phyloP scores from a whole-genome alignment of 2,329 filamentous ascomycete genomes.

The Cercospora nicotianae region DNA sequence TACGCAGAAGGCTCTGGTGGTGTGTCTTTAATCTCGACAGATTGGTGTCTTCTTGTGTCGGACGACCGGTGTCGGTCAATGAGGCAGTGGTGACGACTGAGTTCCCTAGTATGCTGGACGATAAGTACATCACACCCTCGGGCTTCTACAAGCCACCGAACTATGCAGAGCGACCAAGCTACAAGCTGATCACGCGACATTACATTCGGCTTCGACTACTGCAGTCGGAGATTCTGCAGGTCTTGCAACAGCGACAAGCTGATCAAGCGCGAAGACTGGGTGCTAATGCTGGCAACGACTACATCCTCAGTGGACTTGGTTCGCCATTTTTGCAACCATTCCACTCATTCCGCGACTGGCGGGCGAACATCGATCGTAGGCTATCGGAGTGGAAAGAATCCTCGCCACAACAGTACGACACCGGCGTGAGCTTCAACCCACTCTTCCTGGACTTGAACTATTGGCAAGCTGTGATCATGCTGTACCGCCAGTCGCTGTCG shows the following conservation, averaged over 20 bases:
- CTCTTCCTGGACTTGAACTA: conserved; percentile 95
- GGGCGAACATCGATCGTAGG: conserved; percentile 79
- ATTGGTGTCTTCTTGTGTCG: conserved; percentile 92
- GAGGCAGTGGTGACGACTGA: conserved; percentile 96
- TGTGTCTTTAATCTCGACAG: conserved; percentile 88
- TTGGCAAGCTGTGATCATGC: conserved; percentile 95
- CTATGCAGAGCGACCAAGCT: conserved; percentile 62
- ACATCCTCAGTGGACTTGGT: conserved; percentile 74
- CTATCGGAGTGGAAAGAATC: conserved; percentile 83
- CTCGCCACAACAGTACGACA: conserved; percentile 73
- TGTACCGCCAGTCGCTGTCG: conserved; percentile 79
- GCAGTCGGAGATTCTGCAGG: conserved; percentile 93
- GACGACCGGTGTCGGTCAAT: conserved; percentile 89
- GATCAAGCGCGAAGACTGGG: conserved; percentile 69
- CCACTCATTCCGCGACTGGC: conserved; percentile 83
- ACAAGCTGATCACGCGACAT: conserved; percentile 87
- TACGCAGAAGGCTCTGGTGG: conserved; percentile 90
- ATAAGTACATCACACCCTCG: conserved; percentile 77
- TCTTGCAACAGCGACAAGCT: conserved; percentile 87
- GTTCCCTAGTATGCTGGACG: conserved; percentile 85
- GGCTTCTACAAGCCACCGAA: conserved; percentile 66
- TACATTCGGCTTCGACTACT: conserved; percentile 86
- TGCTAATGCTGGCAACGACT: conserved; percentile 65
- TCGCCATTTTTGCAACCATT: conserved; percentile 85
- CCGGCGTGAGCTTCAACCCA: conserved; percentile 83